Evolutionary conservation across 73 alveolate genomes (phyloP), one percentile per base, ranked within the genome.

Genomic region (Paramecium primaurelia): DNA sequence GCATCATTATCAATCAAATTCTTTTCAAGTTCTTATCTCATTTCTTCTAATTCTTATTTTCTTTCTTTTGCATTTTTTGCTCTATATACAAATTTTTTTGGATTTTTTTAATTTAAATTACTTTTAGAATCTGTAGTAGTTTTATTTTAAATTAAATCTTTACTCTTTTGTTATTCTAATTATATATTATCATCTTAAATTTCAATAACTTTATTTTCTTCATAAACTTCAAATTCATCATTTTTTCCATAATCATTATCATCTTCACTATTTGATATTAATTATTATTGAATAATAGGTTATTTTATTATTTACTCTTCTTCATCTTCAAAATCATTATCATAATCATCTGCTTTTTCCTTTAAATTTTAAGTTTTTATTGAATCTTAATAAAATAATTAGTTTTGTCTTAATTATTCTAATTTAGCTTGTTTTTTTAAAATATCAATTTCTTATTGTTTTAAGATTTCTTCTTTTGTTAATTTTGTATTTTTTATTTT

Each of bases 31-130:
- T 80, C 77, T 80, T 20, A 18, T 80, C 91, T 80, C 91, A 80
- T 80, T 25, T 18, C 58, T 80, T 45, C 44, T 25, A 45, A 12
- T 26, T 80, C 91, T 14, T 45, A 30, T 47, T 80, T 80, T 47
- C 91, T 80, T 47, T 80, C 71, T 47, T 80, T 45, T 11, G 71
- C 75, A 80, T 80, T 80, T 49, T 22, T 80, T 25, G 91, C 64
- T 25, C 75, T 40, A 80, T 80, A 80, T 0, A 44, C 11, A 25
- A 54, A 4, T 54, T 54, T 54, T 18, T 54, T 54, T 6, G 14
- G 11, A 54, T 18, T 54, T 18, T 54, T 5, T 54, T 2, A 18
- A 54, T 54, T 54, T 18, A 3, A 20, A 64, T 6, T 54, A 54
- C 69, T 54, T 54, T 54, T 54, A 4, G 69, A 54, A 18, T 54